Percentiles rank a stretch among this genome's conserved stretches.
These are phyloP conservation scores for Linnemannia exigua DNA, from an alignment of 192 early-diverging fungal species.

Conservation along the genomic window DNA sequence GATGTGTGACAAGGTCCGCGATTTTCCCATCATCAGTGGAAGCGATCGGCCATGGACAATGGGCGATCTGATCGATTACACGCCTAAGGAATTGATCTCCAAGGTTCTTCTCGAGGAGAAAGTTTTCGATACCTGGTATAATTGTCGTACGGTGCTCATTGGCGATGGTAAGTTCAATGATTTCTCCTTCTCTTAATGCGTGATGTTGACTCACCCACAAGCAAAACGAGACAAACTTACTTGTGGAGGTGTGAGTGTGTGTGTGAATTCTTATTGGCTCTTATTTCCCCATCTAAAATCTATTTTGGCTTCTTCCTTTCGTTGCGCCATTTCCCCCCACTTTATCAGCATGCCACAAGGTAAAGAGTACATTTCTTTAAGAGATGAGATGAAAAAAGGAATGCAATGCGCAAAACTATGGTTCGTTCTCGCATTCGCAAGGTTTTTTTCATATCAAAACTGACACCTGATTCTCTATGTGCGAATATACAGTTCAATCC, in stretches of 20 bases:
- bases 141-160: background rate
- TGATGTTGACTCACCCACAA: no score
- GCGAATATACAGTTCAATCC: background rate
- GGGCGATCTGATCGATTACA: constrained; percentile 8
- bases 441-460: background rate
- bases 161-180: constrained; percentile 21
- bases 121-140: constrained; percentile 22
- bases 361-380: background rate
- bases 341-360: constrained; percentile 16
- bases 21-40: background rate
- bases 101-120: constrained; percentile 15
- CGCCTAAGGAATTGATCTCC: background rate
- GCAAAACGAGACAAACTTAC: no score
- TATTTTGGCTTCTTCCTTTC: background rate
- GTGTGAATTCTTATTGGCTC: background rate
- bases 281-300: no score
- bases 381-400: background rate
- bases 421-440: no score
- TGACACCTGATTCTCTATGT: background rate
- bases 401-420: background rate
- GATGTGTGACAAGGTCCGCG: background rate
- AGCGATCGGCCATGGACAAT: background rate
- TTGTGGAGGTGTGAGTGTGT: no score
- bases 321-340: background rate
- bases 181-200: no score